Conservation (phyloP, 2,329 filamentous ascomycete species). For the Arthroderma sp. region DNA sequence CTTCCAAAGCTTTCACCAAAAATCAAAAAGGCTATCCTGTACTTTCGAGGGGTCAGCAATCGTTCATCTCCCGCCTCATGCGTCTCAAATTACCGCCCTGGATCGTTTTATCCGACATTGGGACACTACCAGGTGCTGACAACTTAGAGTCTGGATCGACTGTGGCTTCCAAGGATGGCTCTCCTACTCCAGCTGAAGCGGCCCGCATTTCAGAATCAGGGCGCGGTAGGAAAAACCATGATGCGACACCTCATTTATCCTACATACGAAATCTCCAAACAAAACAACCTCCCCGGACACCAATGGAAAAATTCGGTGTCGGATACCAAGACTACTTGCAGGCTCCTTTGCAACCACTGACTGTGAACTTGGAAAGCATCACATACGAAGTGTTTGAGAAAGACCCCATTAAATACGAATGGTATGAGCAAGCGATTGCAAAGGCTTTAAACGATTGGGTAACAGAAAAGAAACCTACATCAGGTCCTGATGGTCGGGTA, state of each 20-base stretch:
- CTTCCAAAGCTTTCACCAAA: constrained; percentile 40
- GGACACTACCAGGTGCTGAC: constrained; percentile 39
- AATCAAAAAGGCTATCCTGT: constrained; percentile 48
- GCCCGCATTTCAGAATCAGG: constrained; percentile 27
- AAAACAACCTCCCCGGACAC: constrained; percentile 55
- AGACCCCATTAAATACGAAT: constrained; percentile 93
- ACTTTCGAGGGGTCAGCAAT: constrained; percentile 45
- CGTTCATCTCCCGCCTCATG: constrained; percentile 44
- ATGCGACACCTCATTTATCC: constrained; percentile 54
- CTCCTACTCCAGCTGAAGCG: constrained; percentile 58
- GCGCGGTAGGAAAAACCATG: constrained; percentile 37
- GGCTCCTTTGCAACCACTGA: constrained; percentile 82
- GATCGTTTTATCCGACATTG: constrained; percentile 47
- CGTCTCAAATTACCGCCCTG: constrained; percentile 46
- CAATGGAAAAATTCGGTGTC: constrained; percentile 53
- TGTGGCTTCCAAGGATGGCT: constrained; percentile 11
- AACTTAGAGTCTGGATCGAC: constrained; percentile 11
- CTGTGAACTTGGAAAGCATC: constrained; percentile 90
- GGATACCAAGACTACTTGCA: constrained; percentile 91
- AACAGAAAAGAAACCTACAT: constrained; percentile 57
- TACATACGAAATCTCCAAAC: constrained; percentile 78
- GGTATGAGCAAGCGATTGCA: constrained; percentile 77
- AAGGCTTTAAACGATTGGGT: constrained; percentile 73
- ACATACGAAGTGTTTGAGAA: constrained; percentile 99
- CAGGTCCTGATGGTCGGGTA: constrained; percentile 55